These are phyloP conservation scores for Cercospora citrullina DNA, from an alignment of 2,329 filamentous ascomycete species.

Conservation along the genomic window DNA sequence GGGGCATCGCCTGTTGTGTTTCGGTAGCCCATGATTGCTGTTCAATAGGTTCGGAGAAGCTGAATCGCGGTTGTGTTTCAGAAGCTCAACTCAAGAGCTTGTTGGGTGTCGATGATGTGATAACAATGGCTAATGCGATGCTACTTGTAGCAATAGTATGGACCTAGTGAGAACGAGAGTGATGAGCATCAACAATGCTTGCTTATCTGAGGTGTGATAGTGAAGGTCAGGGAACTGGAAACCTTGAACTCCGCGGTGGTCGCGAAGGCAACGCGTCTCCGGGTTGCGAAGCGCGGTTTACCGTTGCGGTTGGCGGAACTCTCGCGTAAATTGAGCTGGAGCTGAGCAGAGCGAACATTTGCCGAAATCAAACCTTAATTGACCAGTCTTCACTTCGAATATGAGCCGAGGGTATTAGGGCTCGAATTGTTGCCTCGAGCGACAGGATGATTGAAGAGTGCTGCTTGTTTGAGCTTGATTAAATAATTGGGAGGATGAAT, in stretches of 20 bases:
- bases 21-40: background rate
- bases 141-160: background rate
- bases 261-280: background rate
- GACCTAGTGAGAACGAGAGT: background rate
- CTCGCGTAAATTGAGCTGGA: background rate
- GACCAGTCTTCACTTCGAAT: background rate
- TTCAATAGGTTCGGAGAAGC: background rate
- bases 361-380: background rate
- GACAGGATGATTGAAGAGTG: background rate
- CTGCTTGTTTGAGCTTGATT: background rate
- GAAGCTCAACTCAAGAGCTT: background rate
- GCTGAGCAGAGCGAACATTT: background rate
- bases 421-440: background rate
- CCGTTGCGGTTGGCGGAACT: background rate
- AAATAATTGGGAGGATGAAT: background rate
- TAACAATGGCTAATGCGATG: background rate
- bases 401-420: background rate
- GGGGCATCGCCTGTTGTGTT: background rate
- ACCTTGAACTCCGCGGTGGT: background rate
- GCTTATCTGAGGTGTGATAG: background rate
- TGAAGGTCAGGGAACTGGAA: background rate
- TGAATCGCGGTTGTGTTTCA: background rate
- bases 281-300: background rate
- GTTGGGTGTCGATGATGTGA: background rate
- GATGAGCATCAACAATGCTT: background rate